These are phyloP conservation scores for Aegilops bicornis DNA, from an alignment of 176 grass and related monocot species.

Conservation along the genomic window DNA sequence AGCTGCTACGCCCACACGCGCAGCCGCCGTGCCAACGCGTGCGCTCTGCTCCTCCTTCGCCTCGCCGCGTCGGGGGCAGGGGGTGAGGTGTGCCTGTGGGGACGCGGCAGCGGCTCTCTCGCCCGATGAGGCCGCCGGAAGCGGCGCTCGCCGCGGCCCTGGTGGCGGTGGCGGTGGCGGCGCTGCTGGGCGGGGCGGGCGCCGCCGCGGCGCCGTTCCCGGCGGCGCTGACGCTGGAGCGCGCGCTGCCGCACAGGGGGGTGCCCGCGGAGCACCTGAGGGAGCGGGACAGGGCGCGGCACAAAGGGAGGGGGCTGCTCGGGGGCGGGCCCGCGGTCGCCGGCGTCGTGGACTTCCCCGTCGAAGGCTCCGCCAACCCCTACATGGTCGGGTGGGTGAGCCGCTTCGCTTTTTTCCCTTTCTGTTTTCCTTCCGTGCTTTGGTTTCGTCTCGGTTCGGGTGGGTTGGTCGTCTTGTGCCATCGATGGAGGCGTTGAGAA, in stretches of 20 bases:
- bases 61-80: constrained; percentile 4
- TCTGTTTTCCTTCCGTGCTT: background rate
- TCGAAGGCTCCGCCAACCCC: constrained; percentile 87
- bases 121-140: constrained; percentile 53
- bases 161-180: background rate
- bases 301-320: constrained; percentile 54
- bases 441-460: background rate
- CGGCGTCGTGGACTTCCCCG: constrained; percentile 86
- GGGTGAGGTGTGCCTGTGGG: background rate
- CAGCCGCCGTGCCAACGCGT: constrained; percentile 25
- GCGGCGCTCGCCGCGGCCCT: constrained; percentile 6
- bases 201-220: constrained; percentile 13
- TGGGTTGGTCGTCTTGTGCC: background rate
- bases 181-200: background rate
- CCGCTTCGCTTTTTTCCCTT: constrained; percentile 27
- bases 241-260: constrained; percentile 60
- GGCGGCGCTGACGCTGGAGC: constrained; percentile 60
- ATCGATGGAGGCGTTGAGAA: constrained; percentile 9
- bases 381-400: constrained; percentile 82
- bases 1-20: constrained; percentile 39
- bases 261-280: constrained; percentile 62
- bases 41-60: background rate
- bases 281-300: constrained; percentile 63
- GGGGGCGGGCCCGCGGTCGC: constrained; percentile 25
- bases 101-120: background rate